These are phyloP conservation scores for Striga hermonthica DNA, from an alignment of 305 asterid species.

Conservation along the genomic window DNA sequence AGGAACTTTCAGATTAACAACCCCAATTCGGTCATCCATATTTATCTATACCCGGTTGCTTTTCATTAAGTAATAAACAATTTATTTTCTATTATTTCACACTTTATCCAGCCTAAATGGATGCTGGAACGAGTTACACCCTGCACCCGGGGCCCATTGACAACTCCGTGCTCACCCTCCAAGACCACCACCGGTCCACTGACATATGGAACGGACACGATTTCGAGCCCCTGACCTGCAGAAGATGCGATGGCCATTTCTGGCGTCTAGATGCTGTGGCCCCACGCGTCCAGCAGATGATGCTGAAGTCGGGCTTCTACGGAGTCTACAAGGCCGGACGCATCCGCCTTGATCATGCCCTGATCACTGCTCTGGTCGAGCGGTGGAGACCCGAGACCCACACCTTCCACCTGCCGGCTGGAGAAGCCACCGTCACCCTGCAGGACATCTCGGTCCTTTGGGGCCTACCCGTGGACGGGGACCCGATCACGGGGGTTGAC, in stretches of 20 bases:
- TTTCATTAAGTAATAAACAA: no score
- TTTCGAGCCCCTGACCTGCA: slow-evolving; percentile 77
- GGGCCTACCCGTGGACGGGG: slow-evolving; percentile 83
- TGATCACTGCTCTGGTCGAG: slow-evolving; percentile 72
- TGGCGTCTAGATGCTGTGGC: slow-evolving; percentile 73
- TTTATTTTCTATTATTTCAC: slow-evolving; percentile 27
- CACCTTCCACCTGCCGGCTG: slow-evolving; percentile 77
- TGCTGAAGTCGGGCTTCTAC: slow-evolving; percentile 75
- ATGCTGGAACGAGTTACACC: slow-evolving; percentile 50
- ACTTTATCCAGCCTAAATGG: slow-evolving; percentile 37
- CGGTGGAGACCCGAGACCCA: slow-evolving; percentile 93
- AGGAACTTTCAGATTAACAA: neutral
- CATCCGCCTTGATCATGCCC: slow-evolving; percentile 73
- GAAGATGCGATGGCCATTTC: slow-evolving; percentile 82
- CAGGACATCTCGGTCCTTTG: slow-evolving; percentile 73
- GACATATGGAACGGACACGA: slow-evolving; percentile 75
- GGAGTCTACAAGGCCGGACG: slow-evolving; percentile 87
- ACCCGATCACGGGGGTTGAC: slow-evolving; percentile 69
- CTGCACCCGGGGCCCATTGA: slow-evolving; percentile 85
- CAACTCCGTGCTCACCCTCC: slow-evolving; percentile 63
- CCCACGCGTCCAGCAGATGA: slow-evolving; percentile 62
- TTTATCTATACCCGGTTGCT: no score
- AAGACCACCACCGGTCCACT: slow-evolving; percentile 75
- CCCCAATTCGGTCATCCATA: neutral
- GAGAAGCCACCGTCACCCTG: slow-evolving; percentile 70